Base-by-base conservation (phyloP, 192 early-diverging fungal species). In the Endogone sp. region DNA sequence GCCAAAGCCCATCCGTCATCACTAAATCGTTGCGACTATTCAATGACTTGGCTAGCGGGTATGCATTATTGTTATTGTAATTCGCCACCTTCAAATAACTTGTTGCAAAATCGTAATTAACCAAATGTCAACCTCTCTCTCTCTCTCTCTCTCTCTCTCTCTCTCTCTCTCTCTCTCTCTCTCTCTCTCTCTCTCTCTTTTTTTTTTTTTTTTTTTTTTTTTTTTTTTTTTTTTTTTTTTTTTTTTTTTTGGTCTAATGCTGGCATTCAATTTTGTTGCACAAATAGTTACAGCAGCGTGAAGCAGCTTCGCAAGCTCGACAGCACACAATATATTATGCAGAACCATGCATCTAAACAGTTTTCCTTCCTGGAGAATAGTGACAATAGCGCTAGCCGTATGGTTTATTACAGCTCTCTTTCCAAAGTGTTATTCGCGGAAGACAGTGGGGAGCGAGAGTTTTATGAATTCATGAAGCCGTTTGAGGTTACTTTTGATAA, bases 301-400 rank as follows among this genome's bases (percentile, higher is more conserved):
- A 89, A 90, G 74, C 85, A 90, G 70, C 75, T 96, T 8, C 82
- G 93, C 4, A 90, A 91, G 67, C 72, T 94, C 25, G 92, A 94
- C 54, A 87, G 89, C 0, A 82, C 83, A 4, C 79, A 86, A 66
- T 73, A 84, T 10, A 71, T 97, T 23, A 70, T 96, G 11, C 80
- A 76, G 44, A 92, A 90, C 73, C 94, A 95, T 74, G 85, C 79
- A 72, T 74, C 79, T n/a, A 85, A 84, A 29, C 76, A 89, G 58
- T 89, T 95, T 63, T 82, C 83, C 44, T 95, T 95, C 67, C 71
- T 94, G 72, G 81, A 82, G 49, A 67, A 71, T 30, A 67, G 87
- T 10, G 80, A 79, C 25, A 89, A 90, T 58, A 81, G 79, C 66
- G 84, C 86, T 37, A 82, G 81, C 62, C 85, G 92, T 3, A 79